Percentiles rank a stretch among this genome's conserved stretches.
phyloP scores from a whole-genome alignment of 345 rosid species.

The Physaria fendleri region DNA sequence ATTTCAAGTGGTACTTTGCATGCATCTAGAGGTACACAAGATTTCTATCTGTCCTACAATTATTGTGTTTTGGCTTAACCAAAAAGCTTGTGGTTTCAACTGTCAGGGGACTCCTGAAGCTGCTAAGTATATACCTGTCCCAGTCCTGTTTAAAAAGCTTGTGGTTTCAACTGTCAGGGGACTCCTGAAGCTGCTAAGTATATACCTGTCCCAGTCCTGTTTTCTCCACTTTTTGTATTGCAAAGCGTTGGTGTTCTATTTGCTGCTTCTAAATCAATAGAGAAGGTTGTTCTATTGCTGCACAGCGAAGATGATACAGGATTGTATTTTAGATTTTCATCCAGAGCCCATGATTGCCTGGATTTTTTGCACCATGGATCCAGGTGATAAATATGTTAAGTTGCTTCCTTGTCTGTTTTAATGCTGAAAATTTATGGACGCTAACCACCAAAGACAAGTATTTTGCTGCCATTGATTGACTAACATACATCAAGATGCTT shows the following conservation, averaged over 20 bases:
- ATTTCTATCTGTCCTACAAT: conserved; percentile 20
- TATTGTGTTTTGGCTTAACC: conserved; percentile 15
- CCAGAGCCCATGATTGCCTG: conserved; percentile 70
- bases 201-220: conserved; percentile 70
- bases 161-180: conserved; percentile 55
- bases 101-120: conserved; percentile 87
- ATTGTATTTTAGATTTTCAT: conserved; percentile 64
- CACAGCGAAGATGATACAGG: conserved; percentile 68
- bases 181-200: conserved; percentile 75
- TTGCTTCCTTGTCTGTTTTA: conserved; percentile 26
- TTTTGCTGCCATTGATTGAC: background rate
- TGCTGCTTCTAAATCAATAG: conserved; percentile 63
- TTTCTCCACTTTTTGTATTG: conserved; percentile 81
- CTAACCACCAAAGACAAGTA: background rate
- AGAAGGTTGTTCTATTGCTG: conserved; percentile 60
- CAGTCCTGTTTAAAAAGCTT: no score
- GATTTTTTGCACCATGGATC: conserved; percentile 97
- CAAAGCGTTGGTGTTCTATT: conserved; percentile 82
- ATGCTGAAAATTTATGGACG: background rate
- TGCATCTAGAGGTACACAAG: conserved; percentile 78
- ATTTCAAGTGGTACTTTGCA: conserved; percentile 86
- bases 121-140: conserved; percentile 73
- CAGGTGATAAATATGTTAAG: conserved; percentile 72
- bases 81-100: conserved; percentile 22
- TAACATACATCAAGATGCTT: background rate